Base-by-base conservation (phyloP, 1,139 yeast species). In the Lodderomyces theae region DNA sequence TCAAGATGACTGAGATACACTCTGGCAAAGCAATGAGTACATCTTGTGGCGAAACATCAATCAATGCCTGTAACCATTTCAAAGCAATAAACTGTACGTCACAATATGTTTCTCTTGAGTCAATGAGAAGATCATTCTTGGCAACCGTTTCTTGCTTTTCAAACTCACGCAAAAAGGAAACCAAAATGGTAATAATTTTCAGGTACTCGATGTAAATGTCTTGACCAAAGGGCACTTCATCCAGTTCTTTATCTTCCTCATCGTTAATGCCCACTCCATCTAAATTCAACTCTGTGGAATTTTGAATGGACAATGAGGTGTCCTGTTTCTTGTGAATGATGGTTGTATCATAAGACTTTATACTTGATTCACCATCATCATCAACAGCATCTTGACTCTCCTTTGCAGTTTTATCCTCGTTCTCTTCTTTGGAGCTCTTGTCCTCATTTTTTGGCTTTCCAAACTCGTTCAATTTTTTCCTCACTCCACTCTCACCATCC, bases 121-220 rank as follows among this genome's bases (percentile, higher is more conserved):
- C 77, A 19, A 54, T 59, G 2, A 61, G 48, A 21, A 65, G 55
- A 38, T 68, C 73, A 30, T 54, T 57, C 35, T 58, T 60, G 17
- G 43, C 41, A 5, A 48, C 52, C 9, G 48, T 56, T 19, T 53
- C 57, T 1, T 50, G 41, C n/a, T 46, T 44, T 28, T 29, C 34
- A 9, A 45, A 34, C 13, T 81, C 69, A 46, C 86, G 86, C 39
- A 94, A 68, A 50, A 88, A 88, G 2, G 89, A 79, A 24, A 92
- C 77, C 34, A 92, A 63, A 35, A 90, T 89, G 42, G 82, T 87
- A 38, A 89, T 82, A 37, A 92, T 82, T 51, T 80, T 85, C 4
- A 89, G 80, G 53, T 82, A 88, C 60, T 90, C 94, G 38, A 92
- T 74, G 46, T 78, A 79, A 16, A 89, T 82, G 56, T 92, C 95